These are phyloP conservation scores for Nemania abortiva DNA, from an alignment of 2,329 filamentous ascomycete species.

Conservation along the genomic window DNA sequence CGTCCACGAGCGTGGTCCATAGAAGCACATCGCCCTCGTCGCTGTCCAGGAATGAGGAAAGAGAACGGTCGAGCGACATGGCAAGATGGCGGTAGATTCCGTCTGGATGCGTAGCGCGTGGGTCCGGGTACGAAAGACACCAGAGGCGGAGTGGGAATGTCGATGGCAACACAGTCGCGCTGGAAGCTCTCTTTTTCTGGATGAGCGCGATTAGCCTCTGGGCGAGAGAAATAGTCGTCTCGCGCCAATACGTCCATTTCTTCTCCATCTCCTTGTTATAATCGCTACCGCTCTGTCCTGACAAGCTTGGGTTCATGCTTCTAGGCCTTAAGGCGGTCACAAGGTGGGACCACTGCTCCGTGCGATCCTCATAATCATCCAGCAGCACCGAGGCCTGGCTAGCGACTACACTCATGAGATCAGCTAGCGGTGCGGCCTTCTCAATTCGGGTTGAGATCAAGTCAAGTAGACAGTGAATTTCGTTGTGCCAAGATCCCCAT, in stretches of 20 bases:
- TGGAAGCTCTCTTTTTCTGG: constrained; percentile 16
- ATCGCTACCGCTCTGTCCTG: neutral
- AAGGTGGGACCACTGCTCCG: constrained; percentile 25
- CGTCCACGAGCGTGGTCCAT: constrained; percentile 25
- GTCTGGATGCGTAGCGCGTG: neutral
- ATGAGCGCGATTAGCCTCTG: constrained; percentile 24
- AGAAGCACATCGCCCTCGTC: constrained; percentile 30
- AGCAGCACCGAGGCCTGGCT: constrained; percentile 30
- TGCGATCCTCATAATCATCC: constrained; percentile 30
- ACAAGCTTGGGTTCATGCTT: neutral
- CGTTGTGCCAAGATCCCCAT: neutral
- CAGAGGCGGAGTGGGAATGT: constrained; percentile 30
- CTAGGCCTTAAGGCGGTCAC: constrained; percentile 16
- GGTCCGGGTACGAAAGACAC: constrained; percentile 33
- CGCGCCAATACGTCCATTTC: constrained; percentile 20
- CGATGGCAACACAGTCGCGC: constrained; percentile 21
- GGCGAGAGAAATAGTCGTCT: constrained; percentile 8
- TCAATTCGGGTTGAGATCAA: constrained; percentile 15
- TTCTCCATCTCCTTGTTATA: constrained; percentile 9
- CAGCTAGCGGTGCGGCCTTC: constrained; percentile 5
- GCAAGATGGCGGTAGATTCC: constrained; percentile 8
- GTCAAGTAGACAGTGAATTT: constrained; percentile 11
- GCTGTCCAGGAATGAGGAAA: constrained; percentile 19
- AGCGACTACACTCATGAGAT: constrained; percentile 15
- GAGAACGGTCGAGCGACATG: neutral